These are phyloP conservation scores for Fusarium chuoi DNA, from an alignment of 2,329 filamentous ascomycete genomes.

Conservation along the genomic window DNA sequence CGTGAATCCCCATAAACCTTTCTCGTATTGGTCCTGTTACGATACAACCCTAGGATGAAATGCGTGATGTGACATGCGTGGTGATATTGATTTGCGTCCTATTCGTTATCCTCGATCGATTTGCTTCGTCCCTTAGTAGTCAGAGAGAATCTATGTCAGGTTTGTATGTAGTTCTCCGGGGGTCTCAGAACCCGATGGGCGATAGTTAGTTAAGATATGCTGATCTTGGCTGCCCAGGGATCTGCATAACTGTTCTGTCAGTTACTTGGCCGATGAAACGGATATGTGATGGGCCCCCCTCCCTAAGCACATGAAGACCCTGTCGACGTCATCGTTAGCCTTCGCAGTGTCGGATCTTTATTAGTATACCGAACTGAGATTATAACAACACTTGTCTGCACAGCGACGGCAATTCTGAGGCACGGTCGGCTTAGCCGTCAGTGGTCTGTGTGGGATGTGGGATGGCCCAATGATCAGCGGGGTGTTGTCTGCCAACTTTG, in stretches of 20 bases:
- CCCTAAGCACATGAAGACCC: slow-evolving; percentile 8
- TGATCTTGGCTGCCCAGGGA: neutral
- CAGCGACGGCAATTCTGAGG: slow-evolving; percentile 30
- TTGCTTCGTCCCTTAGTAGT: neutral
- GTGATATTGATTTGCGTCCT: slow-evolving; percentile 9
- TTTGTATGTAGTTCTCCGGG: neutral
- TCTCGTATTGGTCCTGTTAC: neutral
- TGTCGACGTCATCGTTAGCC: slow-evolving; percentile 18
- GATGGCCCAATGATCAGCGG: slow-evolving; percentile 36
- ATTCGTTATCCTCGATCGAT: neutral
- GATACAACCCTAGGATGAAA: slow-evolving; percentile 7
- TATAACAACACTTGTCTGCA: slow-evolving; percentile 5
- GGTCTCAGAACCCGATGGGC: neutral
- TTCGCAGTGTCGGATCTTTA: slow-evolving; percentile 15
- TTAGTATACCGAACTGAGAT: slow-evolving; percentile 7
- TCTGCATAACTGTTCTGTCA: slow-evolving; percentile 2
- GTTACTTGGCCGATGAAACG: slow-evolving; percentile 20
- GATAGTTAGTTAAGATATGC: slow-evolving; percentile 1
- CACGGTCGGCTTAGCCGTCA: slow-evolving; percentile 41
- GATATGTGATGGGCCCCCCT: slow-evolving; percentile 4
- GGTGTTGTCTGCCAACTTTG: slow-evolving; percentile 19
- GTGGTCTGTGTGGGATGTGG: slow-evolving; percentile 26
- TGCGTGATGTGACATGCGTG: slow-evolving; percentile 18
- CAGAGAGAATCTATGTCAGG: neutral
- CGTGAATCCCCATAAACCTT: neutral